Base-by-base conservation (phyloP, 768 basidiomycete species). In the Rhizopogon vesiculosus region DNA sequence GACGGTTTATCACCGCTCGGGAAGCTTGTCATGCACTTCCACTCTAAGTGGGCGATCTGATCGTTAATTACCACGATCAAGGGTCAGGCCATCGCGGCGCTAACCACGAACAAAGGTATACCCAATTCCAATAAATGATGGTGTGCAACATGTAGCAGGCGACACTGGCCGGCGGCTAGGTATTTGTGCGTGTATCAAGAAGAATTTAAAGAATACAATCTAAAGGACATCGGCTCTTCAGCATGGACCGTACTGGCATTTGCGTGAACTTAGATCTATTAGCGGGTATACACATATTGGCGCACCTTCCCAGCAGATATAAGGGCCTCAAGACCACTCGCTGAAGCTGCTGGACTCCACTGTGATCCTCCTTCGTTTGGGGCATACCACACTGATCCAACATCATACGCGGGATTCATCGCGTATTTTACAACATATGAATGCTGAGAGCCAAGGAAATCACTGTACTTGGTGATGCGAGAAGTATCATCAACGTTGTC, bases 401-500 rank as follows among this genome's bases (percentile, higher is more conserved):
- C 68, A 54, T 82, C 77, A 40, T 69, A 52, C 10, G 58, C 56
- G 1, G 74, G 65, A 42, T 74, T 65, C 13, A 73, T 75, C 16
- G 74, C 80, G 53, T 71, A 78, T 9, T 1, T 28, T 28, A 12
- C 29, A 28, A 81, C 75, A 2, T 69, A 79, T 1, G 69, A 72
- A 12, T 66, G 64, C 55, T 80, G 80, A 2, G 75, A 69, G 22
- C 71, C 52, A 28, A 69, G 45, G 58, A 71, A 66, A n/a, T 45
- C 3, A 25, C 56, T 54, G 59, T 81, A 83, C 58, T 78, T 79
- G n/a, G 69, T 69, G 0, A 64, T 71, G 15, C 79, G 74, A 28
- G 71, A 62, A n/a, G 73, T 13, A 55, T 78, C 73, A 42, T 75
- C 72, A 31, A 75, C 80, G 44, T 48, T 58, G 57, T 81, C 79